Evolutionary conservation across 2,329 filamentous ascomycete species (phyloP).

Genomic region (Pseudocercospora crystallina): DNA sequence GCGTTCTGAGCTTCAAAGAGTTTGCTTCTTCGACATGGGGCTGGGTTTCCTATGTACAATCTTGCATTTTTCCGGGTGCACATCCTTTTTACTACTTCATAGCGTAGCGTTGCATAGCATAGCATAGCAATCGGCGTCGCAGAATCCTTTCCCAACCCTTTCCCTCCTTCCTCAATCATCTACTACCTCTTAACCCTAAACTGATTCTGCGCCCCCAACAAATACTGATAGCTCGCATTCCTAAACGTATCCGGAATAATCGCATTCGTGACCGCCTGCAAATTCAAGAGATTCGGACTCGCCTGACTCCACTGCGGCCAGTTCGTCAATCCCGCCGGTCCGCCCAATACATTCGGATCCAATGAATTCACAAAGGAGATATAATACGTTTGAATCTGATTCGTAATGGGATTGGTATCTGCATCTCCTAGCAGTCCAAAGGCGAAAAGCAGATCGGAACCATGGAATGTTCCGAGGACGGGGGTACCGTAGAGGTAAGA

Average conservation of each 20-base stretch:
- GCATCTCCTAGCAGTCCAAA: conserved; percentile 10
- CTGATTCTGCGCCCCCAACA: conserved; percentile 32
- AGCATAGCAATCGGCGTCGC: too few relatives aligned
- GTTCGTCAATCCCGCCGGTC: conserved; percentile 36
- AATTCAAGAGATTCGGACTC: conserved; percentile 52
- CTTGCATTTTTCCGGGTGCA: too few relatives aligned
- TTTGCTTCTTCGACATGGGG: too few relatives aligned
- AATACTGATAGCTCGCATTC: conserved; percentile 43
- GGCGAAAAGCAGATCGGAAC: conserved; percentile 46
- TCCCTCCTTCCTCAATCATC: not conserved
- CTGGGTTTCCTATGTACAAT: too few relatives aligned
- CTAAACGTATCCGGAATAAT: conserved; percentile 53
- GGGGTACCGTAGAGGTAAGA: conserved; percentile 71
- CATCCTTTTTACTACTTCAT: too few relatives aligned
- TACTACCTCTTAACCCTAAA: conserved; percentile 22
- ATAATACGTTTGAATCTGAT: conserved; percentile 67
- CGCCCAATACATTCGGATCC: conserved; percentile 63
- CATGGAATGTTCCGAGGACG: conserved; percentile 73
- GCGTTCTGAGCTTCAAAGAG: too few relatives aligned
- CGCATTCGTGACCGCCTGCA: conserved; percentile 39
- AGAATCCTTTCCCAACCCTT: too few relatives aligned
- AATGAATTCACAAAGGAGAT: conserved; percentile 68
- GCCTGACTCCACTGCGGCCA: conserved; percentile 58
- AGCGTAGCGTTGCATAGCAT: too few relatives aligned
- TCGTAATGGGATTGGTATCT: conserved; percentile 17